A percentile compares a stretch with the other conserved stretches of the same genome.
These are phyloP conservation scores for Teratosphaeria zuluensis DNA, from an alignment of 2,329 filamentous ascomycete species.

Conservation along the genomic window DNA sequence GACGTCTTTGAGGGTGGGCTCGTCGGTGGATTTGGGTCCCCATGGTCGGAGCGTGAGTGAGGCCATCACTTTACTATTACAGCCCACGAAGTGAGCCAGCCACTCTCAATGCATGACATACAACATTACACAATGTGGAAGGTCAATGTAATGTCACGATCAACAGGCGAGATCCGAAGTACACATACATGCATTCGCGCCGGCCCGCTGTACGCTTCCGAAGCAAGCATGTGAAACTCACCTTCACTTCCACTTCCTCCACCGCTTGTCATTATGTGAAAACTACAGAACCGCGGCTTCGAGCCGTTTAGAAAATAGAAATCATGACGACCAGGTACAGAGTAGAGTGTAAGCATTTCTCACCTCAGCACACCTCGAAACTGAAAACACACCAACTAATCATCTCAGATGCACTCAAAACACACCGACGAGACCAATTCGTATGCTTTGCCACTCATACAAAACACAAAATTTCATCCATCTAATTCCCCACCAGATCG, in stretches of 20 bases:
- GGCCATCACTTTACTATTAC: no score
- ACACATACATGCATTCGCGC: background rate
- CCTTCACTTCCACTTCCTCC: background rate
- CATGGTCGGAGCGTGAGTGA: constrained; percentile 54
- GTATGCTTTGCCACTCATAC: constrained; percentile 41
- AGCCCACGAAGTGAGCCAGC: no score
- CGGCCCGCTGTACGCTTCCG: background rate
- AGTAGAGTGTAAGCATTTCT: constrained; percentile 25
- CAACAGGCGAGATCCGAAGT: background rate
- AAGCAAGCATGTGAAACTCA: constrained; percentile 1
- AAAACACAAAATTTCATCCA: constrained; percentile 43
- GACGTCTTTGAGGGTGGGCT: constrained; percentile 58
- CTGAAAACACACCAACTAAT: background rate
- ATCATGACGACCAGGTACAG: constrained; percentile 30
- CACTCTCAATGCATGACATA: background rate
- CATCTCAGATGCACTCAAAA: constrained; percentile 55
- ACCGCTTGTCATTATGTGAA: background rate
- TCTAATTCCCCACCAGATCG: constrained; percentile 18
- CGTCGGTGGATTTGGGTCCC: constrained; percentile 46
- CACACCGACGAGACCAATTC: constrained; percentile 83
- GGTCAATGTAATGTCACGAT: background rate
- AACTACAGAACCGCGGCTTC: background rate
- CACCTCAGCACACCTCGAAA: background rate
- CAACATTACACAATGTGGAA: background rate
- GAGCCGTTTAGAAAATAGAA: background rate